phyloP scores from a whole-genome alignment of 805 yeast species.

The Yamadazyma olivae region DNA sequence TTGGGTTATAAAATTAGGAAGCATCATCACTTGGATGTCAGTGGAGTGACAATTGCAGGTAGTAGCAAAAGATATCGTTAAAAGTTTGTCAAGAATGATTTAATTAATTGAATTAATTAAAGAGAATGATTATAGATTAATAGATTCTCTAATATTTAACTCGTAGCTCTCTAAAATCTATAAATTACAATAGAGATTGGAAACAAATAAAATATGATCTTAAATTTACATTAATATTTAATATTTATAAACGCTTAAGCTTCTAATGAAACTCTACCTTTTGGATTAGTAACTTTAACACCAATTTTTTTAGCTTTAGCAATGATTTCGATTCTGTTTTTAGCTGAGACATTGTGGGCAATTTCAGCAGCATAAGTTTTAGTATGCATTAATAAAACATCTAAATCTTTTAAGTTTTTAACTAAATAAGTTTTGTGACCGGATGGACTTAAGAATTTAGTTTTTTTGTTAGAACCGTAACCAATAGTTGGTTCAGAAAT shows the following conservation, averaged over 20 bases:
- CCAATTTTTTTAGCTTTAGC: slow-evolving; percentile 98
- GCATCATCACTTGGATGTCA: slow-evolving; percentile 41
- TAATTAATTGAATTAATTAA: neutral
- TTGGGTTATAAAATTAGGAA: slow-evolving; percentile 40
- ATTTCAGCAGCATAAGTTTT: slow-evolving; percentile 99
- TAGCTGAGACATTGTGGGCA: slow-evolving; percentile 97
- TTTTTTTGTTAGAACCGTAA: slow-evolving; percentile 99
- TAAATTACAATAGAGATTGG: no score
- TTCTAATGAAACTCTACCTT: slow-evolving; percentile 97
- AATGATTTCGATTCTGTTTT: slow-evolving; percentile 95
- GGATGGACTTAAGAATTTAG: slow-evolving; percentile 91
- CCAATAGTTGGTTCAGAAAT: slow-evolving; percentile 99
- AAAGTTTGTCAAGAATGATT: neutral
- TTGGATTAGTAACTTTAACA: slow-evolving; percentile 98
- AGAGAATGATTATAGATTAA: no score
- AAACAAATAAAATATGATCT: slow-evolving; percentile 1
- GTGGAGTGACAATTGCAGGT: slow-evolving; percentile 30
- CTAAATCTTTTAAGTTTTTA: slow-evolving; percentile 89
- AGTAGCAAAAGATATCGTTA: slow-evolving; percentile 10
- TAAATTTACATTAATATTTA: slow-evolving; percentile 7
- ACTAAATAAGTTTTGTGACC: slow-evolving; percentile 98
- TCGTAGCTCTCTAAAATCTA: no score
- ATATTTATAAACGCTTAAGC: slow-evolving; percentile 76
- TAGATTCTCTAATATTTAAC: no score
- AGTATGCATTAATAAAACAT: slow-evolving; percentile 93